Conservation (phyloP, 2,329 filamentous ascomycete species). For the Hymenotorrendiella dingleyae region DNA sequence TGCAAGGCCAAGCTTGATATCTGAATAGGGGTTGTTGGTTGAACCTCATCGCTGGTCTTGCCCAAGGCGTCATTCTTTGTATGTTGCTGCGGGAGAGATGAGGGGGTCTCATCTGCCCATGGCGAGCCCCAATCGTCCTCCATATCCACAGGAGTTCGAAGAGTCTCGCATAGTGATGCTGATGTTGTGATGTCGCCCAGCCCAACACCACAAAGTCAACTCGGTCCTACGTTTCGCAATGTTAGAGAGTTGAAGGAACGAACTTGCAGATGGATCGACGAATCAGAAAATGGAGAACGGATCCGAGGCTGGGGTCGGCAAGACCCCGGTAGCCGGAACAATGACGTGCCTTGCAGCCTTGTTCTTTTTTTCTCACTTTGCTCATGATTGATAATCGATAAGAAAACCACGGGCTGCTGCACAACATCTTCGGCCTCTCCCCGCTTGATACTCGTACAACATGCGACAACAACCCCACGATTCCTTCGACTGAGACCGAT, state of each 20-base stretch:
- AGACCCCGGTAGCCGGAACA: background rate
- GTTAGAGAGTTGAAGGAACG: conserved; percentile 11
- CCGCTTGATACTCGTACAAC: conserved; percentile 1
- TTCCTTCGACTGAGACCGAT: conserved; percentile 3
- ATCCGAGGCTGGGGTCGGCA: no score
- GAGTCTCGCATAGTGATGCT: conserved; percentile 29
- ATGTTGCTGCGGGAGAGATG: no score
- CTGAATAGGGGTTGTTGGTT: conserved; percentile 16
- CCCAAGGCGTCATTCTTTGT: conserved; percentile 11
- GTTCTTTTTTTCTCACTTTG: no score
- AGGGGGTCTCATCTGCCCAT: conserved; percentile 32
- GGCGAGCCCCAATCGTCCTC: conserved; percentile 35
- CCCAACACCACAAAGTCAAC: conserved; percentile 4
- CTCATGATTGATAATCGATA: conserved; percentile 28
- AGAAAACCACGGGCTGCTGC: no score
- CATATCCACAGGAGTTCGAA: conserved; percentile 27
- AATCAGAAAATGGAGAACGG: no score
- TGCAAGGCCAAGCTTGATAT: conserved; percentile 15
- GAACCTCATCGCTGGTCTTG: conserved; percentile 4
- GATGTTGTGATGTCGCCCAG: conserved; percentile 12
- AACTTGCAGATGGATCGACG: no score
- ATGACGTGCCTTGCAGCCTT: no score
- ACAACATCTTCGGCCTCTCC: conserved; percentile 4
- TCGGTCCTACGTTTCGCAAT: conserved; percentile 8
- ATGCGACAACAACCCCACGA: conserved; percentile 13